These are phyloP conservation scores for Alternaria consortialis DNA, from an alignment of 2,329 filamentous ascomycete genomes.

Conservation along the genomic window DNA sequence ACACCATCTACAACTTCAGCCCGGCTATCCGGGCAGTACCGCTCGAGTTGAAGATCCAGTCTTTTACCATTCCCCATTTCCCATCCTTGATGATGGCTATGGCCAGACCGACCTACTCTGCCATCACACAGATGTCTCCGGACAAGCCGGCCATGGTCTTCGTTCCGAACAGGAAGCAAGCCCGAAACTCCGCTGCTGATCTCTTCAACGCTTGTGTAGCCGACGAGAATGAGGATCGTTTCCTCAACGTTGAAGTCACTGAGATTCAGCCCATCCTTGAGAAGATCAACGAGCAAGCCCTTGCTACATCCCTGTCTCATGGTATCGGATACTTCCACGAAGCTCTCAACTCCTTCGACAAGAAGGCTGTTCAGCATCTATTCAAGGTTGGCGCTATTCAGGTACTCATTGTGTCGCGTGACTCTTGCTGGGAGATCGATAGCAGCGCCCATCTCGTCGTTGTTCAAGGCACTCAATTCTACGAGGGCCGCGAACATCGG, in stretches of 20 bases:
- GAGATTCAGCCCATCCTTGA: slow-evolving; percentile 84
- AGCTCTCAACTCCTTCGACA: slow-evolving; percentile 86
- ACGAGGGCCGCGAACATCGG: slow-evolving; percentile 93
- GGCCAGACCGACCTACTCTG: slow-evolving; percentile 91
- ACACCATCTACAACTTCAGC: slow-evolving; percentile 99
- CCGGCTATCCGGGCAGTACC: slow-evolving; percentile 89
- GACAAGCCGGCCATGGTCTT: slow-evolving; percentile 93
- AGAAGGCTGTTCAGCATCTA: slow-evolving; percentile 90
- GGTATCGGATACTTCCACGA: slow-evolving; percentile 98
- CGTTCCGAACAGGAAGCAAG: slow-evolving; percentile 92
- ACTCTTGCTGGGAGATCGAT: slow-evolving; percentile 96
- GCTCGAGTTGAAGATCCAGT: slow-evolving; percentile 92
- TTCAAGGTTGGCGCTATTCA: slow-evolving; percentile 91
- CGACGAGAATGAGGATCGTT: slow-evolving; percentile 92
- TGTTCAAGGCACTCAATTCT: slow-evolving; percentile 98
- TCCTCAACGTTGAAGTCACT: slow-evolving; percentile 83
- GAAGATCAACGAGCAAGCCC: slow-evolving; percentile 82
- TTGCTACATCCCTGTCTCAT: slow-evolving; percentile 89
- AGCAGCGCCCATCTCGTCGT: slow-evolving; percentile 89
- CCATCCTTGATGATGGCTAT: slow-evolving; percentile 98
- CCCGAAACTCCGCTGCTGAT: slow-evolving; percentile 85
- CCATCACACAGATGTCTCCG: slow-evolving; percentile 85
- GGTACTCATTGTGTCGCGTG: slow-evolving; percentile 80
- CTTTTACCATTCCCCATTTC: slow-evolving; percentile 94
- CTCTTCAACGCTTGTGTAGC: slow-evolving; percentile 85